These are phyloP conservation scores for Plasmodium ovale DNA, from an alignment of 169 alveolate genomes.

Conservation along the genomic window DNA sequence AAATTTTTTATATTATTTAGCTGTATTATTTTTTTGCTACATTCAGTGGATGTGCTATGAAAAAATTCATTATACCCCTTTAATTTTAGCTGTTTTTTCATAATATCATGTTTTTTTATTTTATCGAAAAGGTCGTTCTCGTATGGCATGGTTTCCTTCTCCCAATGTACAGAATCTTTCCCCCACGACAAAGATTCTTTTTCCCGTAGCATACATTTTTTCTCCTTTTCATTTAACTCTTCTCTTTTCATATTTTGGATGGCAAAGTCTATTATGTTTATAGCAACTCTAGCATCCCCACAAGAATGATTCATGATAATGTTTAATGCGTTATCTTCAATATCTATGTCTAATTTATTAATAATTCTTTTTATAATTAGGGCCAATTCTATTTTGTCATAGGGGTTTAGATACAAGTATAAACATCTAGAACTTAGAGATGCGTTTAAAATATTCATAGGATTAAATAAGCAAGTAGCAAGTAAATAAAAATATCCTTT, in stretches of 20 bases:
- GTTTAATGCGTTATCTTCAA: slow-evolving; percentile 59
- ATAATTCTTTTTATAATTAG: slow-evolving; percentile 54
- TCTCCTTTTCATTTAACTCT: slow-evolving; percentile 5
- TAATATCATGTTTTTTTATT: slow-evolving; percentile 4
- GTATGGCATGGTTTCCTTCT: neutral
- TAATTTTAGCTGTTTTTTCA: slow-evolving; percentile 7
- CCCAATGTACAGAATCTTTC: neutral
- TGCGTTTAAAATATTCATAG: slow-evolving; percentile 62
- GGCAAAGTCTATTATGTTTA: slow-evolving; percentile 53
- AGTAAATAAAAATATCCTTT: slow-evolving; percentile 51
- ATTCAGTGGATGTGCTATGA: neutral
- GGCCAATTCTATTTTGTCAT: slow-evolving; percentile 61
- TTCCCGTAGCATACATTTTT: neutral
- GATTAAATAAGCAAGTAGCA: slow-evolving; percentile 62
- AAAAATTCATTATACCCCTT: neutral
- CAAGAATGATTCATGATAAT: slow-evolving; percentile 56
- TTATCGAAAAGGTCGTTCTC: neutral
- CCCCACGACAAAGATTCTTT: neutral
- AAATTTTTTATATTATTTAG: slow-evolving; percentile 38
- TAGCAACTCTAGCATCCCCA: slow-evolving; percentile 75
- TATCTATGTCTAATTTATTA: slow-evolving; percentile 30
- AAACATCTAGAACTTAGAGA: slow-evolving; percentile 59
- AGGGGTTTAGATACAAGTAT: slow-evolving; percentile 32
- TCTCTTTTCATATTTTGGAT: slow-evolving; percentile 23
- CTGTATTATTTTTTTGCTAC: slow-evolving; percentile 26